These are phyloP conservation scores for Sanghuangporus baumii DNA, from an alignment of 1,284 basidiomycete genomes.

Conservation along the genomic window DNA sequence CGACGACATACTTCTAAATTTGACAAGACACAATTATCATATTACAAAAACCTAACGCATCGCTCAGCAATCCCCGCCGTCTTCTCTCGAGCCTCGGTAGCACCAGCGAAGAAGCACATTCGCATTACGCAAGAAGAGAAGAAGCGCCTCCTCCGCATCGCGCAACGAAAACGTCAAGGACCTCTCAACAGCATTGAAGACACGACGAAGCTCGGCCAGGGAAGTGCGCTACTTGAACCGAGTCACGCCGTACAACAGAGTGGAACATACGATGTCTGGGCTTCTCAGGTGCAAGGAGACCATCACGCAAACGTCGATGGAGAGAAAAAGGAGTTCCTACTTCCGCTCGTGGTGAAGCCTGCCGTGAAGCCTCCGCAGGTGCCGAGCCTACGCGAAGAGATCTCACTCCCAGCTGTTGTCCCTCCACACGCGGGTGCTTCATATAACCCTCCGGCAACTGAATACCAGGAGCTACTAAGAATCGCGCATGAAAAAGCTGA, in stretches of 20 bases:
- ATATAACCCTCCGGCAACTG: constrained; percentile 85
- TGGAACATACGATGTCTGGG: constrained; percentile 75
- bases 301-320: constrained; percentile 36
- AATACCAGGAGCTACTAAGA: constrained; percentile 73
- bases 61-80: constrained; percentile 85
- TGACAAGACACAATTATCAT: constrained; percentile 56
- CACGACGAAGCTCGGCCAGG: constrained; percentile 54
- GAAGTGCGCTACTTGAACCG: constrained; percentile 55
- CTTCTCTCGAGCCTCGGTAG: constrained; percentile 37
- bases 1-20: constrained; percentile 51
- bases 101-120: constrained; percentile 34
- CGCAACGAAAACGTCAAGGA: constrained; percentile 60
- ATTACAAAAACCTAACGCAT: constrained; percentile 77
- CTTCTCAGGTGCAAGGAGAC: constrained; percentile 22
- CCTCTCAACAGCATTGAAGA: constrained; percentile 68
- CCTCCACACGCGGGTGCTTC: constrained; percentile 84
- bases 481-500: constrained; percentile 69
- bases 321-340: constrained; percentile 29
- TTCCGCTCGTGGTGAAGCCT: constrained; percentile 27
- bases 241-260: constrained; percentile 66
- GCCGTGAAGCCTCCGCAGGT: constrained; percentile 34
- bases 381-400: constrained; percentile 44
- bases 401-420: constrained; percentile 60
- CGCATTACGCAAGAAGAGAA: constrained; percentile 60
- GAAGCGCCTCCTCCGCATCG: constrained; percentile 67